These are phyloP conservation scores for Casuarina equisetifolia DNA, from an alignment of 306 rosid genomes.

Conservation along the genomic window DNA sequence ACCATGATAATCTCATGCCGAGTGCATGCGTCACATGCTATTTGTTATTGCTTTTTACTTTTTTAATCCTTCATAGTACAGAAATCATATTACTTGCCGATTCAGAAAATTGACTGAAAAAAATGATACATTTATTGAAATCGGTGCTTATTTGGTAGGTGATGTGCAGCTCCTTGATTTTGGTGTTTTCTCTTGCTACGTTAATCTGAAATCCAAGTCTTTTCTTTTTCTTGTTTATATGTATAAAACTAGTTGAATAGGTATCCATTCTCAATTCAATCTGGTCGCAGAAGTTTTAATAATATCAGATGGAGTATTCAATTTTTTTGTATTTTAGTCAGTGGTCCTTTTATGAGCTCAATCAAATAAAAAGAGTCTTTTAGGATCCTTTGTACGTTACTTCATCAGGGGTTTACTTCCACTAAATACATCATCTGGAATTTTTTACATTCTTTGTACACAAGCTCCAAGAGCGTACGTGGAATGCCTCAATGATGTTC, in stretches of 20 bases:
- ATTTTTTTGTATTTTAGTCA: no score
- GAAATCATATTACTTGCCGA: not conserved
- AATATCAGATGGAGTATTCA: not conserved
- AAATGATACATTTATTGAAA: no score
- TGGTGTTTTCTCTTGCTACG: not conserved
- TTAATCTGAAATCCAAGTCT: not conserved
- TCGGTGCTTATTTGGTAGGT: not conserved
- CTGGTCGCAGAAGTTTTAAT: not conserved
- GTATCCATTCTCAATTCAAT: not conserved
- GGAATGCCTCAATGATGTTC: slow-evolving; percentile 24
- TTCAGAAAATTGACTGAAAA: not conserved
- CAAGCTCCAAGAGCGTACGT: not conserved
- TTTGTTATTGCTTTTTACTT: not conserved
- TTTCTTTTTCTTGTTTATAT: not conserved
- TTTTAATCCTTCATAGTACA: not conserved
- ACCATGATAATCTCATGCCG: not conserved
- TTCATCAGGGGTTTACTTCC: not conserved
- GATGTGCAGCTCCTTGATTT: not conserved
- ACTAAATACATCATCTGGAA: slow-evolving; percentile 8
- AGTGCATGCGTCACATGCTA: not conserved
- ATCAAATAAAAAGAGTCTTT: not conserved
- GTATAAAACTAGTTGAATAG: not conserved
- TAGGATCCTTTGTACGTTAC: not conserved
- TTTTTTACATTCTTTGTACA: not conserved
- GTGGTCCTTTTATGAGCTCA: no score